Evolutionary conservation across 176 grass and related monocot genomes (phyloP).

Genomic region (Neostapfia colusana): DNA sequence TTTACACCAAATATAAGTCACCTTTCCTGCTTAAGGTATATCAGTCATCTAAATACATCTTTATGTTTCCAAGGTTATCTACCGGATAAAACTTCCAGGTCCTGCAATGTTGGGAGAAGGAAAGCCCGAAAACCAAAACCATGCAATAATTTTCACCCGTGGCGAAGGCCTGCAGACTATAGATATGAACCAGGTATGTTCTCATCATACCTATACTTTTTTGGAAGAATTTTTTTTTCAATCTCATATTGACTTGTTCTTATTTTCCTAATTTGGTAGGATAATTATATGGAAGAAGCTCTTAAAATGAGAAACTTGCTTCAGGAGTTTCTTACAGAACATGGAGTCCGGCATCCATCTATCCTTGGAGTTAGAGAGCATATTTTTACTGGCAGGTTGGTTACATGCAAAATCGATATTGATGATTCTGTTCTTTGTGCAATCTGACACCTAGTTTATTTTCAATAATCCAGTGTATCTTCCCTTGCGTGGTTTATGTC

Average conservation of each 20-base stretch:
- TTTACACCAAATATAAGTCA: neutral
- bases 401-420: slow-evolving; percentile 30
- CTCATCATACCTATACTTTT: slow-evolving; percentile 34
- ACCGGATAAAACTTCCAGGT: slow-evolving; percentile 92
- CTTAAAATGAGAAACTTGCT: slow-evolving; percentile 99
- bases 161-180: slow-evolving; percentile 95
- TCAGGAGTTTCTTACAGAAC: slow-evolving; percentile 79
- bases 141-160: slow-evolving; percentile 93
- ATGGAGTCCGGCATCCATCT: slow-evolving; percentile 70
- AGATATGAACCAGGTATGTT: slow-evolving; percentile 94
- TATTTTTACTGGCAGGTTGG: slow-evolving; percentile 93
- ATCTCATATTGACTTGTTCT: slow-evolving; percentile 36
- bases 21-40: neutral
- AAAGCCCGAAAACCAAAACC: slow-evolving; percentile 98
- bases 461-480: slow-evolving; percentile 71
- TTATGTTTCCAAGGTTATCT: slow-evolving; percentile 71
- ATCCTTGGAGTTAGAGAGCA: slow-evolving; percentile 97
- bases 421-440: slow-evolving; percentile 22
- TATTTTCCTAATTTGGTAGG: slow-evolving; percentile 51
- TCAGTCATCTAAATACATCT: slow-evolving; percentile 7
- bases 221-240: slow-evolving; percentile 17
- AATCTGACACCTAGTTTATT: slow-evolving; percentile 36
- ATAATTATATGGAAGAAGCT: slow-evolving; percentile 97
- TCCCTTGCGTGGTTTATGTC: slow-evolving; percentile 99
- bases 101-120: slow-evolving; percentile 89